Evolutionary conservation across 1,139 yeast genomes (phyloP).

Genomic region (Pichia sp.): DNA sequence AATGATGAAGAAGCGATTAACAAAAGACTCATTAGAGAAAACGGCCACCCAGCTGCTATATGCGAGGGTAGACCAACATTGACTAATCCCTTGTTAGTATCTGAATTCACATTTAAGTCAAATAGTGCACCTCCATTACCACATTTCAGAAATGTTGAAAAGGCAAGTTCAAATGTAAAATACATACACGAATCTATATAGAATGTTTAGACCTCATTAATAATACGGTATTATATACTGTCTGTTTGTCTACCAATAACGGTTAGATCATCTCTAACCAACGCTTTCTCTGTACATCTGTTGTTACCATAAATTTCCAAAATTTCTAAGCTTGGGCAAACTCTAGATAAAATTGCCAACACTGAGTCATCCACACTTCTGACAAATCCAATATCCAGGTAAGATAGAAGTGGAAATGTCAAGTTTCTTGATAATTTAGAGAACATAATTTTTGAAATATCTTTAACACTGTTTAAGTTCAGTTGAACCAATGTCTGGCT

Average conservation of each 20-base stretch:
- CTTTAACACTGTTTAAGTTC: constrained; percentile 66
- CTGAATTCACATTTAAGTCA: background rate
- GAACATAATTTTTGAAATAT: constrained; percentile 50
- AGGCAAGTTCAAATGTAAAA: constrained; percentile 31
- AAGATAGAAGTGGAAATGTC: constrained; percentile 57
- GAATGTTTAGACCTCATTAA: background rate
- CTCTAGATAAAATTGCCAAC: constrained; percentile 49
- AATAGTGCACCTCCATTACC: constrained; percentile 47
- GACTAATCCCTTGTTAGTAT: constrained; percentile 39
- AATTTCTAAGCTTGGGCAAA: constrained; percentile 59
- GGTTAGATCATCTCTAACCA: constrained; percentile 51
- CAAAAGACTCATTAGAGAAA: constrained; percentile 41
- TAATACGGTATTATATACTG: constrained; percentile 35
- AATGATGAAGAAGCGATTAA: constrained; percentile 35
- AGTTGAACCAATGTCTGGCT: constrained; percentile 64
- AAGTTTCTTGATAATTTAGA: constrained; percentile 37
- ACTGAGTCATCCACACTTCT: constrained; percentile 67
- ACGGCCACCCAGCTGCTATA: constrained; percentile 60
- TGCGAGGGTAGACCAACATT: constrained; percentile 55
- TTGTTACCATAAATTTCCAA: constrained; percentile 82
- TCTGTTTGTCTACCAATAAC: constrained; percentile 81
- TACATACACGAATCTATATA: constrained; percentile 24
- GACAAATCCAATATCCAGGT: constrained; percentile 74
- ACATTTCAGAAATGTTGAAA: constrained; percentile 60
- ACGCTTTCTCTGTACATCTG: constrained; percentile 58